Conservation (phyloP, 192 early-diverging fungal species). For the Podila epigama region DNA sequence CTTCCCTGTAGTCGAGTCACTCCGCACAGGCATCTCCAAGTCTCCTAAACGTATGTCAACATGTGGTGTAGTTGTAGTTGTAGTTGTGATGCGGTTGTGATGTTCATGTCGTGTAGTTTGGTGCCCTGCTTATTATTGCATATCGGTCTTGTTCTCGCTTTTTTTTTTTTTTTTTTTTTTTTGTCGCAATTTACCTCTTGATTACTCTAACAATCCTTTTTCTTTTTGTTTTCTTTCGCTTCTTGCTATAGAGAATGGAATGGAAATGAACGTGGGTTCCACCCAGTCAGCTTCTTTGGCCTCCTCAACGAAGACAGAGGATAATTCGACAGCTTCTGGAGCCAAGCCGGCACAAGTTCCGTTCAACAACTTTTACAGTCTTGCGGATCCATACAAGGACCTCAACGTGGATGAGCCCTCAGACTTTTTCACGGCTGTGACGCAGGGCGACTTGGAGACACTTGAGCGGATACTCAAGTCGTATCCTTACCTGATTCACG, state of each 20-base stretch:
- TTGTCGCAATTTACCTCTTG: no score
- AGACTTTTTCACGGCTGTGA: conserved; percentile 39
- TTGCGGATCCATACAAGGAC: conserved; percentile 47
- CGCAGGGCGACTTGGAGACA: conserved; percentile 33
- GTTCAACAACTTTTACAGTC: conserved; percentile 50
- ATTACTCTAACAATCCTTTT: no score
- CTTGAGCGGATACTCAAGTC: conserved; percentile 29
- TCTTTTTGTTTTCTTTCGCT: no score
- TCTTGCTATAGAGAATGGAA: no score
- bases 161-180: no score
- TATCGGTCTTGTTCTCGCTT: no score
- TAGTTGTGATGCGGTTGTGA: no score
- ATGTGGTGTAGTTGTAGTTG: no score
- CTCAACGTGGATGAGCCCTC: conserved; percentile 29
- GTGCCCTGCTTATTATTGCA: no score
- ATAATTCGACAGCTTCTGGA: not conserved
- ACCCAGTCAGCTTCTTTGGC: conserved; percentile 3
- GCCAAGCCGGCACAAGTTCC: conserved; percentile 11
- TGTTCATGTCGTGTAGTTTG: no score
- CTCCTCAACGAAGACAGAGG: not conserved
- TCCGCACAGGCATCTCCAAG: conserved; percentile 15
- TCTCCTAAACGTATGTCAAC: conserved; percentile 4
- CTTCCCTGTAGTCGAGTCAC: conserved; percentile 34
- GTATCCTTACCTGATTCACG: conserved; percentile 28
- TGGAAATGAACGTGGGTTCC: no score